phyloP scores from a whole-genome alignment of 768 basidiomycete genomes.

The Hericium alpestre region DNA sequence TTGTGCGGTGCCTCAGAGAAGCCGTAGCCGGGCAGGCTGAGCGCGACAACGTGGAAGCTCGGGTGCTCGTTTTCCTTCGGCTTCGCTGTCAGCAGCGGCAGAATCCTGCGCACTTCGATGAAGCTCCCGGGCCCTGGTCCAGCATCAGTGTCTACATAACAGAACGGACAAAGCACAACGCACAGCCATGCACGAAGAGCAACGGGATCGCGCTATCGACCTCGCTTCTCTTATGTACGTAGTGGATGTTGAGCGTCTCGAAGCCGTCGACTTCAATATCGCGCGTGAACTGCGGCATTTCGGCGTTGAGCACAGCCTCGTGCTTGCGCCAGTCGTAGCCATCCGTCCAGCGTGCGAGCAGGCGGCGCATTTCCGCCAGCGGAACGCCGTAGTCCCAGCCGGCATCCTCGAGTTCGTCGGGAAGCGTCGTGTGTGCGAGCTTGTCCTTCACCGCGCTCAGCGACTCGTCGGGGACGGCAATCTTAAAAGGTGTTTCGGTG shows the following conservation, averaged over 20 bases:
- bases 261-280: slow-evolving; percentile 22
- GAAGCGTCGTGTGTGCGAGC: slow-evolving; percentile 36
- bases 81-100: slow-evolving; percentile 37
- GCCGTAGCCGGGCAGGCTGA: slow-evolving; percentile 50
- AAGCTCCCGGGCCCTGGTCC: slow-evolving; percentile 52
- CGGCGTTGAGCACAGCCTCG: slow-evolving; percentile 19
- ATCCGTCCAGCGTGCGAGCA: slow-evolving; percentile 18
- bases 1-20: slow-evolving; percentile 49
- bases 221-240: slow-evolving; percentile 18
- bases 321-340: slow-evolving; percentile 20
- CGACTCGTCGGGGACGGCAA: slow-evolving; percentile 32
- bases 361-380: slow-evolving; percentile 16
- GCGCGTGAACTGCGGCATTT: slow-evolving; percentile 24
- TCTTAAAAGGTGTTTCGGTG: slow-evolving; percentile 27
- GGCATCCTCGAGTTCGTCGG: slow-evolving; percentile 45
- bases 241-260: slow-evolving; percentile 23
- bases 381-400: slow-evolving; percentile 38
- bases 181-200: slow-evolving; percentile 13
- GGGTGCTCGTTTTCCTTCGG: slow-evolving; percentile 28
- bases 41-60: slow-evolving; percentile 52
- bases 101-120: slow-evolving; percentile 44
- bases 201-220: slow-evolving; percentile 6
- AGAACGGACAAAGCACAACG: slow-evolving; percentile 18
- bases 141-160: slow-evolving; percentile 18
- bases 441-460: slow-evolving; percentile 32